phyloP scores from a whole-genome alignment of 1,284 basidiomycete genomes.

The Spongiforma sp. region DNA sequence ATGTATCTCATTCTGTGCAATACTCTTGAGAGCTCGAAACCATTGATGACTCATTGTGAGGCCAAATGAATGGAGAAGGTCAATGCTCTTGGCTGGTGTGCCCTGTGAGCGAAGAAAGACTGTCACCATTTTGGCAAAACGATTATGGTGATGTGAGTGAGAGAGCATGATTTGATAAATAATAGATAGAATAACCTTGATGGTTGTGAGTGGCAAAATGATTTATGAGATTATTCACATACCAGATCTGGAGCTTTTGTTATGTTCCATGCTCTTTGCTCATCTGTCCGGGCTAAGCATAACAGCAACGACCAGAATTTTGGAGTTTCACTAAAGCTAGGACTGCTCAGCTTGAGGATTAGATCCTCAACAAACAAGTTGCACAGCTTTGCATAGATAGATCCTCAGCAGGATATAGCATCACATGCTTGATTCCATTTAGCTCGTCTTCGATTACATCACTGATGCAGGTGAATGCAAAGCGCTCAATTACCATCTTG shows the following conservation, averaged over 20 bases:
- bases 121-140: background rate
- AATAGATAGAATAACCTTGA: background rate
- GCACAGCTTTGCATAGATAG: background rate
- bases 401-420: background rate
- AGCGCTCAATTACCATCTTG: background rate
- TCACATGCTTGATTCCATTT: background rate
- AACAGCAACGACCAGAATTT: background rate
- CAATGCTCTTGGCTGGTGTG: background rate
- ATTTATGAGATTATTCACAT: too few relatives aligned
- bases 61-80: background rate
- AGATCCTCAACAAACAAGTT: background rate
- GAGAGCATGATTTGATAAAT: background rate
- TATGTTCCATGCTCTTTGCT: background rate
- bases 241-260: background rate
- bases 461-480: background rate
- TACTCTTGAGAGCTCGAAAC: background rate
- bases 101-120: background rate
- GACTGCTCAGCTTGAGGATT: background rate
- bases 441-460: background rate
- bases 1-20: background rate
- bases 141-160: background rate
- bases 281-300: background rate
- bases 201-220: background rate
- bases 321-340: background rate
- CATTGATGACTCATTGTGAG: background rate